These are phyloP conservation scores for Tagetes patula DNA, from an alignment of 129 eudicot species.

Conservation along the genomic window DNA sequence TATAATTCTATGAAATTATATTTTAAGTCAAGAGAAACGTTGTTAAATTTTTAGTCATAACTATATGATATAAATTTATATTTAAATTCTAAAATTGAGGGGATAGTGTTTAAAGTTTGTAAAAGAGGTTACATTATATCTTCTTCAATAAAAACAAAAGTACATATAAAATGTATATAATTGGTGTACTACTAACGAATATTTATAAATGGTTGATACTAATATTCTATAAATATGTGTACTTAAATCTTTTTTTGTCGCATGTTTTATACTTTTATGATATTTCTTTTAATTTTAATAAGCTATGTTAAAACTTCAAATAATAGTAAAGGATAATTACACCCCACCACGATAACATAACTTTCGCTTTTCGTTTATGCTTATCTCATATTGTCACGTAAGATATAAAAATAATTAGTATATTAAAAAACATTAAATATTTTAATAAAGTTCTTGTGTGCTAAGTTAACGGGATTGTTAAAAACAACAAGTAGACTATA, in stretches of 20 bases:
- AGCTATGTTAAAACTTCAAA: background rate
- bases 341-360: background rate
- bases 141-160: no score
- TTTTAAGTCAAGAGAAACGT: background rate
- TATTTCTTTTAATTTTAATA: background rate
- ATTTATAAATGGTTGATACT: background rate
- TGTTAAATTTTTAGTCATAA: background rate
- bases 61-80: background rate
- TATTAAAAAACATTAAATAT: background rate
- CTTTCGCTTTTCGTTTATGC: background rate
- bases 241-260: background rate
- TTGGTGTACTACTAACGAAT: background rate
- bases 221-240: no score
- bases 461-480: slow-evolving; percentile 5
- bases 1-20: background rate
- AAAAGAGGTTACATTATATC: background rate
- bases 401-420: slow-evolving; percentile 1
- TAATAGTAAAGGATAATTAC: slow-evolving; percentile 1
- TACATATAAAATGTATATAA: no score
- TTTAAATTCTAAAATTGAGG: background rate
- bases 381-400: slow-evolving; percentile 9
- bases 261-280: background rate
- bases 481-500: background rate
- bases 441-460: background rate
- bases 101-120: background rate